These are phyloP conservation scores for Phytophthora macrochlamydospora DNA, from an alignment of 352 stramenopile genomes.

Conservation along the genomic window DNA sequence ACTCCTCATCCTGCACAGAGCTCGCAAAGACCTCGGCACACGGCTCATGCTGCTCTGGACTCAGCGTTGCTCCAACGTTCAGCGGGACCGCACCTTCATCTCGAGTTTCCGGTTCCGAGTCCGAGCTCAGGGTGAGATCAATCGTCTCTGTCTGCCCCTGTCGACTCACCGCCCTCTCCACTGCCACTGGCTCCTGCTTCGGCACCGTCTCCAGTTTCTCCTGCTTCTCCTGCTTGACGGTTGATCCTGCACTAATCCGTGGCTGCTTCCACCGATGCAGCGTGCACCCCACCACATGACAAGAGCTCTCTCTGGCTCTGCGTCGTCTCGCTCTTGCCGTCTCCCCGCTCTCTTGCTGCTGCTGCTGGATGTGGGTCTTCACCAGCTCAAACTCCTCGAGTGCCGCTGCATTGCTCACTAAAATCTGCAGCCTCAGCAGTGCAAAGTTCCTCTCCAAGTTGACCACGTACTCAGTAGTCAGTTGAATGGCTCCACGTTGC, in stretches of 20 bases:
- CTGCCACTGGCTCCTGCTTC: neutral
- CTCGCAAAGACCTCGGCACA: neutral
- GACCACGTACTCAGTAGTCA: slow-evolving; percentile 49
- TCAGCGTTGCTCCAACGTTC: neutral
- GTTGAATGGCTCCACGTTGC: slow-evolving; percentile 31
- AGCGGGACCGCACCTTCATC: neutral
- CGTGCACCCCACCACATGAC: slow-evolving; percentile 61
- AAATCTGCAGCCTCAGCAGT: slow-evolving; percentile 49
- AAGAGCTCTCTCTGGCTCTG: slow-evolving; percentile 40
- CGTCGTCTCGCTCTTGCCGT: slow-evolving; percentile 12
- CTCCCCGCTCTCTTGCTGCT: neutral
- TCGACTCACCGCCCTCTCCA: neutral
- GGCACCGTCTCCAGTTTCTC: neutral
- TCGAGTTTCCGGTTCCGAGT: slow-evolving; percentile 1
- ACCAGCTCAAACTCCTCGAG: slow-evolving; percentile 56
- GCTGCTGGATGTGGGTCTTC: slow-evolving; percentile 46
- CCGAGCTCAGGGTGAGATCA: neutral
- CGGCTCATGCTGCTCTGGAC: neutral
- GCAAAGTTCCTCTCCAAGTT: slow-evolving; percentile 18
- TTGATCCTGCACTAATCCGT: neutral
- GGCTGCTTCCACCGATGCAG: slow-evolving; percentile 35
- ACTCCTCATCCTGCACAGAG: neutral
- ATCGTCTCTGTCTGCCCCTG: neutral
- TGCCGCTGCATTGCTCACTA: slow-evolving; percentile 20
- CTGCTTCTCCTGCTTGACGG: neutral